These are phyloP conservation scores for Lippia alba DNA, from an alignment of 305 asterid species.

Conservation along the genomic window DNA sequence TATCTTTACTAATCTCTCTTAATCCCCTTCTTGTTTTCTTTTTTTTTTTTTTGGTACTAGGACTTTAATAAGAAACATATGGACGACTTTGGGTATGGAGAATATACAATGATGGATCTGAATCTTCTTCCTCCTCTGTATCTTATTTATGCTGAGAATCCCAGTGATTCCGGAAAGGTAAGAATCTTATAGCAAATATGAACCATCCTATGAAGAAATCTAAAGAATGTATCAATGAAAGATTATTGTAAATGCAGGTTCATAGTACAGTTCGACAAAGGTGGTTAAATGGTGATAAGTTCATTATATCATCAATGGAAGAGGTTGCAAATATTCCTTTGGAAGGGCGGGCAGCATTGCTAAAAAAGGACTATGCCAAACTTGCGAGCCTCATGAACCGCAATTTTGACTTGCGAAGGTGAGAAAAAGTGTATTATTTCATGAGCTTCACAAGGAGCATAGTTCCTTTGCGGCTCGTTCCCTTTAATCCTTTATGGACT, in stretches of 20 bases:
- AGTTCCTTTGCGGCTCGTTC: too few species aligned
- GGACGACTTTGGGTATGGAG: constrained; percentile 81
- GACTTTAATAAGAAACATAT: constrained; percentile 78
- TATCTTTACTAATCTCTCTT: neutral
- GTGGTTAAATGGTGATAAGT: constrained; percentile 87
- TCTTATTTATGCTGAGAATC: constrained; percentile 90
- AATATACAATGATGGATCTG: constrained; percentile 69
- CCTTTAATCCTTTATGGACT: too few species aligned
- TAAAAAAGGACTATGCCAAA: constrained; percentile 64
- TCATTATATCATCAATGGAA: constrained; percentile 78
- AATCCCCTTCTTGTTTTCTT: neutral
- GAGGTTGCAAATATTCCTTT: constrained; percentile 80
- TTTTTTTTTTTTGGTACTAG: constrained; percentile 35
- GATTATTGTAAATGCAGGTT: constrained; percentile 29
- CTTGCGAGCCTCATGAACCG: constrained; percentile 74
- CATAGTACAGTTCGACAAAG: constrained; percentile 86
- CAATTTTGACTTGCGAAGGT: constrained; percentile 87
- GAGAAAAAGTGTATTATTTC: neutral
- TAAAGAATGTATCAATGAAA: constrained; percentile 6
- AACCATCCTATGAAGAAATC: neutral
- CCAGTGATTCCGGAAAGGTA: constrained; percentile 98
- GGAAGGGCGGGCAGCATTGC: constrained; percentile 69
- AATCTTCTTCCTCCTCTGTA: constrained; percentile 81
- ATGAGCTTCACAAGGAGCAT: too few species aligned
- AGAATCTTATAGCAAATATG: neutral